Conservation (phyloP, 352 stramenopile genomes). For the Phytophthora melonis region DNA sequence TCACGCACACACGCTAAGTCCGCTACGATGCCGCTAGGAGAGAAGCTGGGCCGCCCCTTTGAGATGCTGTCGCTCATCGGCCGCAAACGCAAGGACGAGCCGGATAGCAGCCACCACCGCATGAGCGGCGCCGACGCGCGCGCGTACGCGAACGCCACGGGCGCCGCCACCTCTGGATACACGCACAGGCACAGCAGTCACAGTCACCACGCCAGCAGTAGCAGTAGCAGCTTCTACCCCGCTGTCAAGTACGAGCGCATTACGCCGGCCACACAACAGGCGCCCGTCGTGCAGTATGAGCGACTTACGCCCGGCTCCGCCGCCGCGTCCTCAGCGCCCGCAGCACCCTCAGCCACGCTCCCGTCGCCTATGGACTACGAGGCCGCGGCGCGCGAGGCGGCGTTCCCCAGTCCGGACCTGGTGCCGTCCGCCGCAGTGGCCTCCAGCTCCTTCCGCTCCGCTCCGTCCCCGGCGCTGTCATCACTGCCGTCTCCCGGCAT, state of each 20-base stretch:
- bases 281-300: conserved; percentile 57
- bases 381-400: conserved; percentile 41
- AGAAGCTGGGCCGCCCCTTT: conserved; percentile 66
- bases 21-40: conserved; percentile 53
- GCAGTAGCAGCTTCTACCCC: conserved; percentile 40
- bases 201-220: conserved; percentile 17
- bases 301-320: conserved; percentile 52
- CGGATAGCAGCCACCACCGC: conserved; percentile 19
- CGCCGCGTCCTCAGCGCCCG: neutral
- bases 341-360: conserved; percentile 7
- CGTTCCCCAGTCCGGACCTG: conserved; percentile 47
- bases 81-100: conserved; percentile 65
- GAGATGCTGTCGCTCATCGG: conserved; percentile 73
- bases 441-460: conserved; percentile 44
- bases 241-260: conserved; percentile 62
- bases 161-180: conserved; percentile 24
- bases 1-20: too few relatives aligned
- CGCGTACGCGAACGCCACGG: conserved; percentile 42
- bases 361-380: conserved; percentile 58
- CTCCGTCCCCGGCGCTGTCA: conserved; percentile 46
- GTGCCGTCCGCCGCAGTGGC: conserved; percentile 35
- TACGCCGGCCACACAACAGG: conserved; percentile 33
- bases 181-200: conserved; percentile 20
- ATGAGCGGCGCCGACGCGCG: conserved; percentile 28
- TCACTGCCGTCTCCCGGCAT: conserved; percentile 62